A percentile compares a stretch with the other conserved stretches of the same genome.
phyloP scores from a whole-genome alignment of 176 grass and related monocot genomes.

The Typha latifolia region DNA sequence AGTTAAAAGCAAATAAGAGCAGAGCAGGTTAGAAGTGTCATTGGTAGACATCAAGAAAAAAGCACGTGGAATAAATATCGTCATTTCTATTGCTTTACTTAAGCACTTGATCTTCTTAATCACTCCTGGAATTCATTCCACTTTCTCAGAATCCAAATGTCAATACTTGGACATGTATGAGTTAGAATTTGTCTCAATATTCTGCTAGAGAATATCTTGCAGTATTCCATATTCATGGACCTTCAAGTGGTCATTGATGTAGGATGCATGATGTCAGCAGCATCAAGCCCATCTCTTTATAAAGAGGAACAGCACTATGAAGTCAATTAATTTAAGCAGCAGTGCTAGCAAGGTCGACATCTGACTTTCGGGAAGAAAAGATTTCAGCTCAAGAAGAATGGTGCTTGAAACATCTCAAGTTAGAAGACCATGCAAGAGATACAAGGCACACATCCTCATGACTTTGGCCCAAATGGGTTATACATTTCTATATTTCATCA shows the following conservation, averaged over 20 bases:
- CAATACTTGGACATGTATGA: not conserved
- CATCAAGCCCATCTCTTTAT: not conserved
- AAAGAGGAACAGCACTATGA: not conserved
- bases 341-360: not conserved
- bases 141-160: not conserved
- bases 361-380: not conserved
- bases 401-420: not conserved
- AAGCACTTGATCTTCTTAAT: not conserved
- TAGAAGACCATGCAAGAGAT: conserved; percentile 21
- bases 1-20: too few relatives aligned
- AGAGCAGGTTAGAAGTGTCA: too few relatives aligned
- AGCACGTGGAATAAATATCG: not conserved
- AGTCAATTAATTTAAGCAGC: not conserved
- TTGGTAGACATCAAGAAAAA: not conserved
- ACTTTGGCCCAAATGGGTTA: conserved; percentile 61
- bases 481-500: conserved; percentile 85
- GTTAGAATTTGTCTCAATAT: too few relatives aligned
- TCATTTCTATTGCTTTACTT: not conserved
- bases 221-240: not conserved
- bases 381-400: not conserved
- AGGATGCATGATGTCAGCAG: not conserved
- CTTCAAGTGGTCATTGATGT: not conserved
- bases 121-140: not conserved
- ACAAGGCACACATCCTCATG: conserved; percentile 70
- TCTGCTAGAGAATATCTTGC: not conserved